Evolutionary conservation across 345 rosid species (phyloP), one percentile per base, ranked within the genome.

Genomic region (Linum lewisii): DNA sequence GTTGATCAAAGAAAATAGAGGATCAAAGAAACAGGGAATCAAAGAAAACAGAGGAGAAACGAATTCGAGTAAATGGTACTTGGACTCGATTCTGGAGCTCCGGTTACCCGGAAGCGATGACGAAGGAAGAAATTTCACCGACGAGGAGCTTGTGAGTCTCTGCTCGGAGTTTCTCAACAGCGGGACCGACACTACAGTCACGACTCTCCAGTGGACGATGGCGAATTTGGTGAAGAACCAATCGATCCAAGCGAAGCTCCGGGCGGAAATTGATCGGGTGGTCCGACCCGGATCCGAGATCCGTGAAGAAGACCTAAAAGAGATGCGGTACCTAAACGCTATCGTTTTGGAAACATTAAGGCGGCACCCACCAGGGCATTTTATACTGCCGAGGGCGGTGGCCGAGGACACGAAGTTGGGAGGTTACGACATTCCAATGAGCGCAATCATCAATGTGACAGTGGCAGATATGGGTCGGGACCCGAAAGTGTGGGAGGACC

Each of bases 391-490:
- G 2, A 53, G 58, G 20, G 51, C 65, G 18, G 58, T 61, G 13
- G 44, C 55, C 6, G 37, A 55, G 24, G 71, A 67, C 38, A 61
- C 54, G 13, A 54, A 26, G 21, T 29, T 67, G 11, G 66, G 49
- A 5, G 56, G 60, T 0, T 61, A 61, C 14, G 61, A 53, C 16
- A 57, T 61, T 20, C 71, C 71, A 5, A 56, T 8, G 20, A 32
- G 32, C 45, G 65, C 61, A 5, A 60, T 55, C 1, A 36, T 67
- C 32, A 67, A 67, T 55, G 61, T 67, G 24, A 42, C 57, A 14
- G 71, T 67, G 20, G 71, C 71, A 5, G 71, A 56, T 16, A 67
- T 67, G 66, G 49, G 23, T 9, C 14, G 61, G 36, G 71, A 67
- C 20, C 65, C 71, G 5, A 22, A 54, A 18, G 71, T 61, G 65